Percentiles rank a stretch among this genome's conserved stretches.
Evolutionary conservation across 768 basidiomycete genomes (phyloP).

Genomic region (Serendipita sp.): DNA sequence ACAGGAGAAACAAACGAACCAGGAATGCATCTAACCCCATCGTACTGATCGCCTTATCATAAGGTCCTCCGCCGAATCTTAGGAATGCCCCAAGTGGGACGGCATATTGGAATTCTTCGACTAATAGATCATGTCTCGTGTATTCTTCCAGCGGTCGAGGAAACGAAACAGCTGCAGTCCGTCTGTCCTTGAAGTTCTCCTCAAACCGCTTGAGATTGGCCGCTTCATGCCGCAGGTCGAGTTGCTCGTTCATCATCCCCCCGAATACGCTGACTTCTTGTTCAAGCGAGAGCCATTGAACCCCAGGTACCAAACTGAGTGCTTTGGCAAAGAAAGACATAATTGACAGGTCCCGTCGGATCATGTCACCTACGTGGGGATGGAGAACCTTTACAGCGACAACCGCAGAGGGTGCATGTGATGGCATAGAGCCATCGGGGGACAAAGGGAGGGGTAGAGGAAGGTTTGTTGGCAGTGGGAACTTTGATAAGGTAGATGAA

Average conservation of each 20-base stretch:
- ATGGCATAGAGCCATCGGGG: conserved; percentile 30
- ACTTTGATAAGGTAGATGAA: conserved; percentile 14
- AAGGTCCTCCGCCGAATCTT: conserved; percentile 81
- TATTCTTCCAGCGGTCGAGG: conserved; percentile 71
- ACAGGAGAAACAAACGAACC: conserved; percentile 29
- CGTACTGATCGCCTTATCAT: conserved; percentile 75
- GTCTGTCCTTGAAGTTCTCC: conserved; percentile 53
- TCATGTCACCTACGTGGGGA: conserved; percentile 65
- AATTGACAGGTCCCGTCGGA: conserved; percentile 79
- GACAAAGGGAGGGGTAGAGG: conserved; percentile 34
- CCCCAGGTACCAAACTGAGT: conserved; percentile 70
- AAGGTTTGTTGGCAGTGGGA: neutral
- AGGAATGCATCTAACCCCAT: conserved; percentile 90
- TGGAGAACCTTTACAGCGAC: conserved; percentile 96
- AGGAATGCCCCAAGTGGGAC: conserved; percentile 77
- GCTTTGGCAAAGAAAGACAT: conserved; percentile 81
- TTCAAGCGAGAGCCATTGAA: conserved; percentile 90
- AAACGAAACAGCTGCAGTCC: conserved; percentile 73
- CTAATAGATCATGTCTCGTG: conserved; percentile 65
- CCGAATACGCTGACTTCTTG: conserved; percentile 95
- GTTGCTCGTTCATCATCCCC: conserved; percentile 86
- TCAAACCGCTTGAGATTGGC: conserved; percentile 77
- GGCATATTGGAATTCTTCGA: conserved; percentile 90
- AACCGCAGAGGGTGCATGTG: conserved; percentile 61
- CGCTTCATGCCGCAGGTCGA: conserved; percentile 81